Conservation (phyloP, 1,284 basidiomycete species). For the Microbotryum saponariae region DNA sequence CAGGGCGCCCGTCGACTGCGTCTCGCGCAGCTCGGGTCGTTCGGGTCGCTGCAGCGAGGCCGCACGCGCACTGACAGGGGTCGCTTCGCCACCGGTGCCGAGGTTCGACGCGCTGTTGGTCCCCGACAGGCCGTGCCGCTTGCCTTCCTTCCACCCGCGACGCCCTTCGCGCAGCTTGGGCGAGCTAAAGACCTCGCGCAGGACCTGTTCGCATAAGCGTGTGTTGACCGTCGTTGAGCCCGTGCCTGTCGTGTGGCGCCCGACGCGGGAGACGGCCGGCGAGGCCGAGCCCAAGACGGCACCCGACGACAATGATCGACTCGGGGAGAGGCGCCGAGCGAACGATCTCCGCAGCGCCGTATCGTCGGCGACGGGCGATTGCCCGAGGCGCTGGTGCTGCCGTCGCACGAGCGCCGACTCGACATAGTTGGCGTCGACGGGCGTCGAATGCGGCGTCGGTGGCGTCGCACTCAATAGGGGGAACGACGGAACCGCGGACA, state of each 20-base stretch:
- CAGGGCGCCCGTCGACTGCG: background rate
- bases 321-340: slow-evolving; percentile 34
- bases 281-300: slow-evolving; percentile 38
- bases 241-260: slow-evolving; percentile 49
- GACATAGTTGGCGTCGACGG: slow-evolving; percentile 14
- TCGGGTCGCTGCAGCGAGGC: background rate
- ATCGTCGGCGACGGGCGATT: slow-evolving; percentile 9
- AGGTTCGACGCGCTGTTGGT: slow-evolving; percentile 8
- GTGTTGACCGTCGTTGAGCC: slow-evolving; percentile 88
- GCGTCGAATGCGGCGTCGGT: slow-evolving; percentile 29
- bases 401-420: background rate
- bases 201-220: slow-evolving; percentile 84
- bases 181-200: slow-evolving; percentile 61
- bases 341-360: background rate
- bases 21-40: background rate
- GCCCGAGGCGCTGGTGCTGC: slow-evolving; percentile 12
- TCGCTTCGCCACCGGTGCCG: background rate
- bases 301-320: slow-evolving; percentile 41
- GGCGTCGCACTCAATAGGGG: slow-evolving; percentile 5
- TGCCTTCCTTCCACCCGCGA: slow-evolving; percentile 20
- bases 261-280: slow-evolving; percentile 7
- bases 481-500: slow-evolving; percentile 10
- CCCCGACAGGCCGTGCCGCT: slow-evolving; percentile 6
- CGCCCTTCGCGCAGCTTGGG: slow-evolving; percentile 32
- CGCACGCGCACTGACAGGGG: slow-evolving; percentile 1